Base-by-base conservation (phyloP, 805 yeast species). In the Pichia heedii region DNA sequence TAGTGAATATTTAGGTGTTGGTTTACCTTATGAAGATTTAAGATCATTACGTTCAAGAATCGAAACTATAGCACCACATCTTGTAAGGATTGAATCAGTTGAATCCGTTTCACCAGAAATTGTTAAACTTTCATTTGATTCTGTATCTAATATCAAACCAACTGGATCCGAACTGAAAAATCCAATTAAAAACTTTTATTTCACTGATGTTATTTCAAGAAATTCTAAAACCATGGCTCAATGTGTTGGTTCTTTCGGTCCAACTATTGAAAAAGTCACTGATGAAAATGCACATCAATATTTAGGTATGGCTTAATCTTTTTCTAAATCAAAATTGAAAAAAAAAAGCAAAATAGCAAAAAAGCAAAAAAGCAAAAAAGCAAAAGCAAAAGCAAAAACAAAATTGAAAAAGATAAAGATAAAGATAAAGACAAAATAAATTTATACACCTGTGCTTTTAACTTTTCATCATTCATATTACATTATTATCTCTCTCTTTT, bases 141-240 rank as follows among this genome's bases (percentile, higher is more conserved):
- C 72, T 27, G 52, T 63, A 27, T 46, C 47, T 33, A 61, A 69
- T 41, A 53, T 62, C 32, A 50, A 56, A 47, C 68, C 72, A 54
- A 54, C 62, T 16, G 66, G 74, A 35, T 56, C 68, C 29, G 53
- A 58, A 15, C 73, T 86, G 58, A 71, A 70, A 63, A 79, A 81
- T 63, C 88, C 88, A 45, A 79, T 85, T 58, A 76, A 76, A 53
- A 84, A 85, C 76, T 85, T 83, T 64, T 85, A 86, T 71, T 82
- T 85, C 73, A 85, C 95, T 30, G 90, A 86, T 63, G 85, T 84
- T 49, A 81, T 85, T 53, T 81, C 94, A 21, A 76, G 95, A 70
- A 77, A 85, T 44, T 85, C 95, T 40, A 85, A 87, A 51, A 86
- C 95, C 26, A 86, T 85, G 95, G 94, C 95, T 35, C 81, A 75